A percentile compares a stretch with the other conserved stretches of the same genome.
phyloP scores from a whole-genome alignment of 2,329 filamentous ascomycete genomes.

The Truncatella angustata region DNA sequence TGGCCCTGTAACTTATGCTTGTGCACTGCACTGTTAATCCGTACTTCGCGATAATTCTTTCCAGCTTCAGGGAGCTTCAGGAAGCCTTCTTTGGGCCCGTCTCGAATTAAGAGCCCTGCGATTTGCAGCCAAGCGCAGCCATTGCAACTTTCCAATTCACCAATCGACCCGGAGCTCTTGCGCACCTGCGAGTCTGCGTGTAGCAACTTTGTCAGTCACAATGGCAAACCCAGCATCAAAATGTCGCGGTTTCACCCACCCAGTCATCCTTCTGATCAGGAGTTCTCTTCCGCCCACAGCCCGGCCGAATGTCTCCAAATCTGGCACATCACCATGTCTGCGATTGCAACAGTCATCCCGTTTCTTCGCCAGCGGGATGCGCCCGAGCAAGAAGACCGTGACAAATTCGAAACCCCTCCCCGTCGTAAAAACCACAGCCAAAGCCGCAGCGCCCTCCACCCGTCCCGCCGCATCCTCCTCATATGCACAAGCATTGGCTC shows the following conservation, averaged over 20 bases:
- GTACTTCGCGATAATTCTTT: background rate
- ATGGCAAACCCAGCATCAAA: conserved; percentile 21
- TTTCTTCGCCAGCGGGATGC: conserved; percentile 1
- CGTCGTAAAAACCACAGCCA: conserved; percentile 10
- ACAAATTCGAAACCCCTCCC: background rate
- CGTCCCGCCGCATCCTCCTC: conserved; percentile 27
- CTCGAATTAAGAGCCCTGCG: background rate
- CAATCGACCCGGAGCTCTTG: too few species aligned
- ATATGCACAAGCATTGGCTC: conserved; percentile 55
- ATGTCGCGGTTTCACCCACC: conserved; percentile 28
- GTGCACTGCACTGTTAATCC: background rate
- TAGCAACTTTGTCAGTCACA: too few species aligned
- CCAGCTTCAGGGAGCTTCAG: background rate
- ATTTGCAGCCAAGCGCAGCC: background rate
- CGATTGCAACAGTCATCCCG: background rate
- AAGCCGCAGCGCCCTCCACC: conserved; percentile 12
- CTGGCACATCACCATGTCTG: background rate
- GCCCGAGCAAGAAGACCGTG: background rate
- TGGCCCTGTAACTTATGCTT: background rate
- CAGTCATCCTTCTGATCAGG: conserved; percentile 23
- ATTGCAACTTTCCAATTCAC: background rate
- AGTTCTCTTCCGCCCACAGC: conserved; percentile 18
- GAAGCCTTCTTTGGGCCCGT: background rate
- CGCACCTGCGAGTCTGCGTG: too few species aligned
- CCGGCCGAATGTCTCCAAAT: conserved; percentile 4